Conservation (phyloP, 2,329 filamentous ascomycete species). For the Zymoseptoria crescenta region DNA sequence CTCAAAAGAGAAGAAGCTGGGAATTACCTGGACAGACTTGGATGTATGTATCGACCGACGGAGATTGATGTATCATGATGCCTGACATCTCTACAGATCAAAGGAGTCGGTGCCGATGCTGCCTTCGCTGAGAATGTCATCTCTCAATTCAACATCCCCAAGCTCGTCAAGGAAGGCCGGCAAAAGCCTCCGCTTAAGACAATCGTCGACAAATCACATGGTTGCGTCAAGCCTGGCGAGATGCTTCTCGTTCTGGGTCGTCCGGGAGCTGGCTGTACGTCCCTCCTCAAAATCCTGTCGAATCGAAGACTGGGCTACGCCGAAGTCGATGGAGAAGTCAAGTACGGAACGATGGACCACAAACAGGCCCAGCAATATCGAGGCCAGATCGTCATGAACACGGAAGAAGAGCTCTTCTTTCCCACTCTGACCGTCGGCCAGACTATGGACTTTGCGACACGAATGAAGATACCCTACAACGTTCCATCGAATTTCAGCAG, state of each 20-base stretch:
- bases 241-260: slow-evolving; percentile 24
- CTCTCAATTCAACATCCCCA: slow-evolving; percentile 46
- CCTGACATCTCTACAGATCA: slow-evolving; percentile 29
- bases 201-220: slow-evolving; percentile 52
- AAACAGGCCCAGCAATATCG: slow-evolving; percentile 36
- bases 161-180: slow-evolving; percentile 32
- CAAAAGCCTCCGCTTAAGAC: slow-evolving; percentile 52
- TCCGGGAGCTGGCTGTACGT: slow-evolving; percentile 48
- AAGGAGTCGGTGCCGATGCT: slow-evolving; percentile 53
- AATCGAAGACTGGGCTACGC: slow-evolving; percentile 45
- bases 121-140: slow-evolving; percentile 54
- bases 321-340: slow-evolving; percentile 50
- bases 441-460: slow-evolving; percentile 48
- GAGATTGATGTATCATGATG: not conserved
- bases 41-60: slow-evolving; percentile 32
- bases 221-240: slow-evolving; percentile 56
- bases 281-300: slow-evolving; percentile 60
- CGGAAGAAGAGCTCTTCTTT: slow-evolving; percentile 44
- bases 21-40: slow-evolving; percentile 58
- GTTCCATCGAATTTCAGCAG: slow-evolving; percentile 26
- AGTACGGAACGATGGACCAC: slow-evolving; percentile 43
- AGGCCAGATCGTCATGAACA: slow-evolving; percentile 38
- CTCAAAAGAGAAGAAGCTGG: slow-evolving; percentile 46
- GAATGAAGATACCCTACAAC: slow-evolving; percentile 41
- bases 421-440: slow-evolving; percentile 49